Evolutionary conservation across 1,284 basidiomycete species (phyloP), one percentile per base, ranked within the genome.

Genomic region (Sanguinoderma infundibulare): DNA sequence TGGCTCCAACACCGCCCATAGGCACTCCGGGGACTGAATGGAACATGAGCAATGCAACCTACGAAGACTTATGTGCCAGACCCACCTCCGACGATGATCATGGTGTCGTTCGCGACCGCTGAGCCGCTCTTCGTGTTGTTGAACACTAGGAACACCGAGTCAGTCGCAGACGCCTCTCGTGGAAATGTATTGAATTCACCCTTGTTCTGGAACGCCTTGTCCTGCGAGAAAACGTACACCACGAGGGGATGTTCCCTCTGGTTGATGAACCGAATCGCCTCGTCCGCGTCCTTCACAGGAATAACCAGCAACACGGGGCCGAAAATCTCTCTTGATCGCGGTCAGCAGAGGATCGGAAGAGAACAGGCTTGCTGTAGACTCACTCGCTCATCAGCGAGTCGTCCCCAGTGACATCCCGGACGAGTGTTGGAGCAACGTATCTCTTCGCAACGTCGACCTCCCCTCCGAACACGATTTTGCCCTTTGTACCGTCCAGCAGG

Each of bases 381-480:
- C n/a, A 89, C 87, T 95, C 89, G 74, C 85, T 83, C 86, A 95
- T 87, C 65, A 95, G 72, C 2, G 84, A 83, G 73, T 95, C 92
- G 62, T 87, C 85, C 0, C 70, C 73, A 46, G 78, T 73, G 4
- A 90, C 89, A 64, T 90, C 83, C 60, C 78, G 82, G 34, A 94
- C 82, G 26, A 91, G 72, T 0, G 91, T 92, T 10, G 90, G 89
- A 6, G 87, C 83, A 58, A 94, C 82, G 66, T 82, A 90, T 65
- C 82, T 82, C 61, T 75, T 79, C 9, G 76, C 75, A 64, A 83
- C 83, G 63, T 95, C 87, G 0, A 78, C 79, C 51, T 88, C 78
- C 2, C 94, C 94, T 0, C 94, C 92, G 60, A 90, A 72, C 2
- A 87, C 88, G 34, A 95, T 71, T 17, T 80, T 82, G 36, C 95